Conservation (phyloP, 1,284 basidiomycete species). For the Microbotryomycetes sp. region DNA sequence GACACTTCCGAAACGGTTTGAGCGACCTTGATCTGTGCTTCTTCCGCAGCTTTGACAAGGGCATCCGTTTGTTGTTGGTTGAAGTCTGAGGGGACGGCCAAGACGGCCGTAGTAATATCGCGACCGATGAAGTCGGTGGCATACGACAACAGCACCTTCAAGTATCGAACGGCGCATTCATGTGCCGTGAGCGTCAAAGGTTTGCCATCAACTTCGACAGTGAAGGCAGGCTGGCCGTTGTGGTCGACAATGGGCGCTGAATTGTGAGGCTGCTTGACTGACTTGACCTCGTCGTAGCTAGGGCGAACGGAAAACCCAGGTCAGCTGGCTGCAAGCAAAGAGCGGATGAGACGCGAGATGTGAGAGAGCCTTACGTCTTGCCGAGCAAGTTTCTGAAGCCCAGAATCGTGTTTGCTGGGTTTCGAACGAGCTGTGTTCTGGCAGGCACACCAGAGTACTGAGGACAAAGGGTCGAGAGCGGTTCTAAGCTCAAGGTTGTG, state of each 20-base stretch:
- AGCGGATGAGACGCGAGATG: slow-evolving; percentile 5
- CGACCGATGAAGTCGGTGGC: slow-evolving; percentile 87
- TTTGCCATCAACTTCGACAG: slow-evolving; percentile 66
- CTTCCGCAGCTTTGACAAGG: slow-evolving; percentile 43
- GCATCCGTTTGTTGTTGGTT: slow-evolving; percentile 40
- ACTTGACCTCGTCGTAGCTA: slow-evolving; percentile 48
- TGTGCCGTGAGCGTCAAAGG: slow-evolving; percentile 69
- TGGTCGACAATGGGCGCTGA: slow-evolving; percentile 78
- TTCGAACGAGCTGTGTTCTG: slow-evolving; percentile 90
- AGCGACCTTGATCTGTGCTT: slow-evolving; percentile 69
- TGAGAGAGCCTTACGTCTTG: slow-evolving; percentile 59
- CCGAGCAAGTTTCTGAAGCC: slow-evolving; percentile 91
- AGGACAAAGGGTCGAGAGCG: neutral
- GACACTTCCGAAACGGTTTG: slow-evolving; percentile 50
- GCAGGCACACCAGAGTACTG: slow-evolving; percentile 97
- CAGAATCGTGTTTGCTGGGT: slow-evolving; percentile 86
- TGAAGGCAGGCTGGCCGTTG: slow-evolving; percentile 50
- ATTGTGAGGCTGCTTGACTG: slow-evolving; percentile 72
- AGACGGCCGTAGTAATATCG: slow-evolving; percentile 72
- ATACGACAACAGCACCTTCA: slow-evolving; percentile 74
- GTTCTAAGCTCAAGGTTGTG: too few species aligned
- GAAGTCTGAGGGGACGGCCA: slow-evolving; percentile 61
- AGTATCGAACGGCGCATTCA: slow-evolving; percentile 80
- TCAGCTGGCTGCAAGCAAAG: slow-evolving; percentile 4
- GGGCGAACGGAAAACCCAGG: neutral